These are phyloP conservation scores for Furcasterigmium furcatum DNA, from an alignment of 2,329 filamentous ascomycete species.

Conservation along the genomic window DNA sequence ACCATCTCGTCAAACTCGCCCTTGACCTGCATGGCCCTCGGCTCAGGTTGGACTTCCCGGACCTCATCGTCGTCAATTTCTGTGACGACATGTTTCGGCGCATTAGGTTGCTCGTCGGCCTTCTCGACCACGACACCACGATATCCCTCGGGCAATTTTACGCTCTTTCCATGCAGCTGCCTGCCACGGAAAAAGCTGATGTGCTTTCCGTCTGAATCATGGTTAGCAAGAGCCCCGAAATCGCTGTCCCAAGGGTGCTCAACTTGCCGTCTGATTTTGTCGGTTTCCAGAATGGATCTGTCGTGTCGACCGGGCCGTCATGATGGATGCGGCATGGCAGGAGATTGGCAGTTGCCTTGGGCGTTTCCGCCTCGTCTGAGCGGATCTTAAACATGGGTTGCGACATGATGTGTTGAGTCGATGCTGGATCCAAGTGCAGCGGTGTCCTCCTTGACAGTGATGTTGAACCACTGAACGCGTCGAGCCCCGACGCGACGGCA, in stretches of 20 bases:
- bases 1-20: constrained; percentile 71
- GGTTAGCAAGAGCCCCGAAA: neutral
- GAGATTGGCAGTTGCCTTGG: constrained; percentile 61
- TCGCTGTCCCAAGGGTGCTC: neutral
- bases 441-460: no score
- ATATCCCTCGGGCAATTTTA: constrained; percentile 70
- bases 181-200: constrained; percentile 75
- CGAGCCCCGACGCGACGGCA: no score
- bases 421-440: neutral
- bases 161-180: constrained; percentile 65
- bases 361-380: constrained; percentile 12
- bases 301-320: constrained; percentile 65
- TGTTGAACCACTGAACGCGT: no score
- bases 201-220: constrained; percentile 41
- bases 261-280: constrained; percentile 38
- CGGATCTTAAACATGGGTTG: constrained; percentile 39
- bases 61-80: constrained; percentile 29
- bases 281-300: constrained; percentile 70
- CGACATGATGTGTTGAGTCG: constrained; percentile 25
- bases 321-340: constrained; percentile 80
- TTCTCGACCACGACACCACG: constrained; percentile 58
- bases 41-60: neutral
- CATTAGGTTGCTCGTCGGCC: constrained; percentile 21
- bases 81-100: constrained; percentile 21
- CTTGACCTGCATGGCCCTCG: constrained; percentile 53